These are phyloP conservation scores for Trypanosoma lewisi DNA, from an alignment of 208 protist species.

Conservation along the genomic window DNA sequence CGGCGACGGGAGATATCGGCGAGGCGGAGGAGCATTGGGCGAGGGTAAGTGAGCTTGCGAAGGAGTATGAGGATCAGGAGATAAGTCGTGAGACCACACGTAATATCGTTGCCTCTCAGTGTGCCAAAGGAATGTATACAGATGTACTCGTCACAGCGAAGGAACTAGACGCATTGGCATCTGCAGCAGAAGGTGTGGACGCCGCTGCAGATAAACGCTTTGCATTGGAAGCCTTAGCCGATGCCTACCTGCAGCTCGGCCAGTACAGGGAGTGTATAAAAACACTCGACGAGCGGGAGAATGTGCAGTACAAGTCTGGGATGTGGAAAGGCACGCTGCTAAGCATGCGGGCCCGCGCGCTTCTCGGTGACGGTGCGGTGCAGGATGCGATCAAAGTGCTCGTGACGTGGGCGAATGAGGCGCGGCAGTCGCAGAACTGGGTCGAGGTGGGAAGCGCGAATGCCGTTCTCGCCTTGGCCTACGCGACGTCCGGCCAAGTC, in stretches of 20 bases:
- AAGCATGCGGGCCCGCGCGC: conserved; percentile 70
- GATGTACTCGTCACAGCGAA: conserved; percentile 70
- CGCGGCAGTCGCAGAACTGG: conserved; percentile 52
- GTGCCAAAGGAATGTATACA: conserved; percentile 59
- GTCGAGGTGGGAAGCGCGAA: conserved; percentile 74
- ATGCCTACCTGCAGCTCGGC: conserved; percentile 74
- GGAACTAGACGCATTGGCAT: conserved; percentile 64
- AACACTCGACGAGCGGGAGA: conserved; percentile 72
- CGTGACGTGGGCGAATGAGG: conserved; percentile 64
- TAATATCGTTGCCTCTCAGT: conserved; percentile 75
- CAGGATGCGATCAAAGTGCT: conserved; percentile 79
- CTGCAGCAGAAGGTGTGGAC: conserved; percentile 60
- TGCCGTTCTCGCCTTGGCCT: conserved; percentile 53
- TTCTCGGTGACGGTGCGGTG: conserved; percentile 58
- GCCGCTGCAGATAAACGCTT: conserved; percentile 68
- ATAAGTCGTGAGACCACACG: conserved; percentile 83
- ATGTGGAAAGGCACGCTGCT: conserved; percentile 66
- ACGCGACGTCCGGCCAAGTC: conserved; percentile 50
- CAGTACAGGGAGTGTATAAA: conserved; percentile 77
- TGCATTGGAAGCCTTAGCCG: conserved; percentile 79
- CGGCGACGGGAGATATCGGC: conserved; percentile 30
- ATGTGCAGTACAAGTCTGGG: conserved; percentile 75
- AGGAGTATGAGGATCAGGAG: conserved; percentile 81
- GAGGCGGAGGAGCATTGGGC: conserved; percentile 71
- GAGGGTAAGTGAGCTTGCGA: conserved; percentile 74